Conservation (phyloP, 192 early-diverging fungal genomes). For the Rhizophagus clarus region DNA sequence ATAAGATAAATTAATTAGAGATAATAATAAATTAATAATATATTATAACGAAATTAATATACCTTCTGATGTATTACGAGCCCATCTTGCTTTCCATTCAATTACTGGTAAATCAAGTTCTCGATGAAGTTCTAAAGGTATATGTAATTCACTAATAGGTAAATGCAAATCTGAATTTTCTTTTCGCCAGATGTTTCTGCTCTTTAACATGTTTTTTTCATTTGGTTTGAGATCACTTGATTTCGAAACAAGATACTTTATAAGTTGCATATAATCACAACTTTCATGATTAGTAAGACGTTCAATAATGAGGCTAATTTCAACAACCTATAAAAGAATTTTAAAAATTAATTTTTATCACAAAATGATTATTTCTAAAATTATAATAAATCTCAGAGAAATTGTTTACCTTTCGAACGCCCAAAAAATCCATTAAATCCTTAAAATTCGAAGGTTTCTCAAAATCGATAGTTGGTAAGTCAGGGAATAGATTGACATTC, state of each 20-base stretch:
- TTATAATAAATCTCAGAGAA: no score
- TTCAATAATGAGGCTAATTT: conserved; percentile 82
- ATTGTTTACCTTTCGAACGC: conserved; percentile 78
- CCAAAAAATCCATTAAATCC: conserved; percentile 66
- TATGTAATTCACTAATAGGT: conserved; percentile 71
- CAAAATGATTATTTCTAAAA: no score
- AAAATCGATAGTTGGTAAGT: conserved; percentile 74
- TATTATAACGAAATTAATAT: no score
- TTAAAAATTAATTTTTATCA: not conserved
- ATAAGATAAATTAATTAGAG: no score
- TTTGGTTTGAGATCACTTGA: conserved; percentile 53
- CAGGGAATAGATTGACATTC: conserved; percentile 79
- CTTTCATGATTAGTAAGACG: conserved; percentile 68
- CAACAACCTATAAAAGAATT: conserved; percentile 59
- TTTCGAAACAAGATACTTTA: conserved; percentile 77
- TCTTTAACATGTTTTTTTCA: conserved; percentile 63
- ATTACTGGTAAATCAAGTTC: conserved; percentile 68
- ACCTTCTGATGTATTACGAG: conserved; percentile 34
- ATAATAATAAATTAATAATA: no score
- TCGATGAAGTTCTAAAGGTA: conserved; percentile 59
- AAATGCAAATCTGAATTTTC: conserved; percentile 45
- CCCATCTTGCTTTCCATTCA: conserved; percentile 63
- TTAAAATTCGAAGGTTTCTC: conserved; percentile 38
- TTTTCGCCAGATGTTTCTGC: conserved; percentile 67
- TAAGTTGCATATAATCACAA: conserved; percentile 82